These are phyloP conservation scores for Wallacemonas sp. DNA, from an alignment of 208 protist genomes.

Conservation along the genomic window DNA sequence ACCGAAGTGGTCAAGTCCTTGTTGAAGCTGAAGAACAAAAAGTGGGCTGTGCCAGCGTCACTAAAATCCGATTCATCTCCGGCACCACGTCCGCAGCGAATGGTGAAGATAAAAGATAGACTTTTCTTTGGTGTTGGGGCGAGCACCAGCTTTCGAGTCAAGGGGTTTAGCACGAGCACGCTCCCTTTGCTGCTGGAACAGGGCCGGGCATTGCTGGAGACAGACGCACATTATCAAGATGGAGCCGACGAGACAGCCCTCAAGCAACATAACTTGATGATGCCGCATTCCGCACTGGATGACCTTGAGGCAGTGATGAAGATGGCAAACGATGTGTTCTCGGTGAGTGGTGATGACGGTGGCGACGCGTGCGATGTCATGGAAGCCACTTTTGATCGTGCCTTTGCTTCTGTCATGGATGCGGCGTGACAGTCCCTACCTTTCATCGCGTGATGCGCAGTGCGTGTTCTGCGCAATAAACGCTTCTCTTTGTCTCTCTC, in stretches of 20 bases:
- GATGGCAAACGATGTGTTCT: constrained; percentile 13
- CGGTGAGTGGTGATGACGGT: no score
- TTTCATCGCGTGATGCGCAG: no score
- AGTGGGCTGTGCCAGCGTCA: not conserved
- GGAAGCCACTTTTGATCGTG: constrained; percentile 15
- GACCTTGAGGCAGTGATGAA: constrained; percentile 11
- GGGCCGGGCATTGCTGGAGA: constrained; percentile 57
- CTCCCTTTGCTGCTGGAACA: constrained; percentile 51
- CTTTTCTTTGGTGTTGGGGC: constrained; percentile 73
- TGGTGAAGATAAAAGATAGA: constrained; percentile 33
- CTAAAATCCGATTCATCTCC: not conserved
- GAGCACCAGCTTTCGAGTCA: constrained; percentile 55
- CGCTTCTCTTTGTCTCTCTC: no score
- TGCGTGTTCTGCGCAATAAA: no score
- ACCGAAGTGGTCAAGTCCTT: constrained; percentile 60
- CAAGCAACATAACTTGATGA: not conserved
- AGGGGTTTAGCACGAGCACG: constrained; percentile 41
- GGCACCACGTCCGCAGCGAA: not conserved
- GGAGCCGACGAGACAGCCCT: not conserved
- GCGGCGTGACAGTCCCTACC: not conserved
- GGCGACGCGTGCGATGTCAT: constrained; percentile 1
- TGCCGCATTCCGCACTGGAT: not conserved
- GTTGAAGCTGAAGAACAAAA: constrained; percentile 57
- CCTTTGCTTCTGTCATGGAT: constrained; percentile 6
- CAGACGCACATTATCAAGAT: constrained; percentile 48